These are phyloP conservation scores for Luffa acutangula DNA, from an alignment of 306 rosid genomes.

Conservation along the genomic window DNA sequence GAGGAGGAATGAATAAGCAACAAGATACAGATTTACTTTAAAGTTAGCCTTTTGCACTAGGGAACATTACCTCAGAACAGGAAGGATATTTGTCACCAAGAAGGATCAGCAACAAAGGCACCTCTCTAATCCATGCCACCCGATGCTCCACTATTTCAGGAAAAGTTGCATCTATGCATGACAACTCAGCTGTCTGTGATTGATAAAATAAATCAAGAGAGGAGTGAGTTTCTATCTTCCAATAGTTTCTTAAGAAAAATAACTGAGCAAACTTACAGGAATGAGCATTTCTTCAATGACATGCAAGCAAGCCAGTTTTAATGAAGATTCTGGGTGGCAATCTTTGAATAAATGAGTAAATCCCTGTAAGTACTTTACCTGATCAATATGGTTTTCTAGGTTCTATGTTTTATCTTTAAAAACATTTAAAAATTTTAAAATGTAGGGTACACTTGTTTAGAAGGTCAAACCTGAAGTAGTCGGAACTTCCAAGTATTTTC, in stretches of 20 bases:
- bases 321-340: conserved; percentile 55
- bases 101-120: conserved; percentile 55
- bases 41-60: background rate
- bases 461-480: conserved; percentile 67
- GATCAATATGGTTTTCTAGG: background rate
- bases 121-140: conserved; percentile 60
- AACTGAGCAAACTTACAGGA: conserved; percentile 44
- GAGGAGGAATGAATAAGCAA: background rate
- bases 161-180: conserved; percentile 28
- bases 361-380: conserved; percentile 32
- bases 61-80: conserved; percentile 40
- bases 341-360: conserved; percentile 63
- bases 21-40: background rate
- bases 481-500: conserved; percentile 42
- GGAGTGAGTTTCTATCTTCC: background rate
- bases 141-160: conserved; percentile 39
- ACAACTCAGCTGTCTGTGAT: conserved; percentile 33
- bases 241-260: background rate
- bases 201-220: conserved; percentile 2
- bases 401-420: conserved; percentile 11
- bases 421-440: background rate
- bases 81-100: conserved; percentile 53
- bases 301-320: conserved; percentile 64
- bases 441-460: background rate
- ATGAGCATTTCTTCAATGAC: conserved; percentile 56